These are phyloP conservation scores for Pythium brassicae DNA, from an alignment of 352 stramenopile species.

Conservation along the genomic window DNA sequence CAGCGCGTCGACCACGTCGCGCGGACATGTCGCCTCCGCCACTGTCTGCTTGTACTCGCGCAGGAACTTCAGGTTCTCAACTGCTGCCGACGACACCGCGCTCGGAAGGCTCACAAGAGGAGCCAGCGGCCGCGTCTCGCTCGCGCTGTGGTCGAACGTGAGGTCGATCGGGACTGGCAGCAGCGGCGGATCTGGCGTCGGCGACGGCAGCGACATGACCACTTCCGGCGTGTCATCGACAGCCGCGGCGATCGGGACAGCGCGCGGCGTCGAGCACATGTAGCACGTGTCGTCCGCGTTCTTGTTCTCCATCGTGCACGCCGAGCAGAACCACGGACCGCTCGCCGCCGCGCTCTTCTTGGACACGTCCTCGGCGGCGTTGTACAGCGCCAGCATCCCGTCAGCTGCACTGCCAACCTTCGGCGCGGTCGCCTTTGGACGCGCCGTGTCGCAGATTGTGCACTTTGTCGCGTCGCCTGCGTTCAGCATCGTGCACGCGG, in stretches of 20 bases:
- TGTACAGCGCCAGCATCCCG: conserved; percentile 64
- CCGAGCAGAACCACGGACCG: conserved; percentile 47
- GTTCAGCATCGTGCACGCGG: conserved; percentile 81
- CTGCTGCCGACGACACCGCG: conserved; percentile 16
- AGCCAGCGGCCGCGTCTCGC: conserved; percentile 7
- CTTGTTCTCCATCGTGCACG: conserved; percentile 83
- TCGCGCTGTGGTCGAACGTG: conserved; percentile 20
- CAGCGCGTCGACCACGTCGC: conserved; percentile 23
- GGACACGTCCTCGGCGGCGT: conserved; percentile 49
- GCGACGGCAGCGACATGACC: conserved; percentile 23
- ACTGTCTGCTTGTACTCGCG: conserved; percentile 47
- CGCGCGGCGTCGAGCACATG: conserved; percentile 60
- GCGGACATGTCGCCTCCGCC: conserved; percentile 27
- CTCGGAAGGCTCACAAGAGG: background rate
- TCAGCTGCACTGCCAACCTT: conserved; percentile 31
- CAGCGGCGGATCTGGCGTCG: conserved; percentile 18
- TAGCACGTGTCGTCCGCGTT: conserved; percentile 45
- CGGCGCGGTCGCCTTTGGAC: conserved; percentile 20
- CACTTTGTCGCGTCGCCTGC: conserved; percentile 49
- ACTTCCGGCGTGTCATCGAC: conserved; percentile 24
- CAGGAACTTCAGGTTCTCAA: conserved; percentile 43
- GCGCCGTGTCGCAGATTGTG: conserved; percentile 61
- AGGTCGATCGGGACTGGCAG: conserved; percentile 31
- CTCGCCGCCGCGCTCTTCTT: conserved; percentile 18
- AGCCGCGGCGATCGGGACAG: conserved; percentile 34